Evolutionary conservation across 2,329 filamentous ascomycete species (phyloP).

Genomic region (Aspergillus pseudotamarii): DNA sequence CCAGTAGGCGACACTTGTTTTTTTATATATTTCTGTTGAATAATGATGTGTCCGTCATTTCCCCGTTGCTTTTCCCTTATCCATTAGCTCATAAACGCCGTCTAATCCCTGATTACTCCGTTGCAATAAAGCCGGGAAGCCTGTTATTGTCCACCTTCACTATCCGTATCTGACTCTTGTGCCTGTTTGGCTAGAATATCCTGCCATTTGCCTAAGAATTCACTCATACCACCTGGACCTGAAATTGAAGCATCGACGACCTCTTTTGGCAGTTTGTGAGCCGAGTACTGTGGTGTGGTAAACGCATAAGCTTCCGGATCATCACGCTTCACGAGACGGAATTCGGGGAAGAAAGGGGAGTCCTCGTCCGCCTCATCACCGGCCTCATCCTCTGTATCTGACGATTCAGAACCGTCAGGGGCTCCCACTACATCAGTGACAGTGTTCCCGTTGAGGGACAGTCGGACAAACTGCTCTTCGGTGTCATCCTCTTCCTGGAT

Average conservation of each 20-base stretch:
- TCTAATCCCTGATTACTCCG: slow-evolving; percentile 6
- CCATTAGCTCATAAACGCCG: slow-evolving; percentile 16
- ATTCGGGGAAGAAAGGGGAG: slow-evolving; percentile 67
- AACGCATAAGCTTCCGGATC: slow-evolving; percentile 91
- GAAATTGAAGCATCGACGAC: slow-evolving; percentile 72
- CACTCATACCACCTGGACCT: slow-evolving; percentile 75
- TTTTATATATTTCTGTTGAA: neutral
- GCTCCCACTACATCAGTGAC: slow-evolving; percentile 13
- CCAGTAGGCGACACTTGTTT: neutral
- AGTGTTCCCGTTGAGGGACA: slow-evolving; percentile 34
- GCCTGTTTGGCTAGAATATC: slow-evolving; percentile 53
- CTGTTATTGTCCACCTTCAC: slow-evolving; percentile 33
- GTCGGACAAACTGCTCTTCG: slow-evolving; percentile 38
- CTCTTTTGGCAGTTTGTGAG: slow-evolving; percentile 92
- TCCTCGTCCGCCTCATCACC: slow-evolving; percentile 53
- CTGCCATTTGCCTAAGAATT: slow-evolving; percentile 78
- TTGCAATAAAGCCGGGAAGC: neutral
- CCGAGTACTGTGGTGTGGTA: slow-evolving; percentile 82
- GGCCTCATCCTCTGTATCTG: slow-evolving; percentile 40
- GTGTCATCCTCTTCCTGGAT: slow-evolving; percentile 34
- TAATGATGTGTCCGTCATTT: neutral
- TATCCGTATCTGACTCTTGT: slow-evolving; percentile 40
- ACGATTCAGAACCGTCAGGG: slow-evolving; percentile 30
- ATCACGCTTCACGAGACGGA: slow-evolving; percentile 78
- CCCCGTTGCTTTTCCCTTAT: neutral